Evolutionary conservation across 805 yeast genomes (phyloP).

Genomic region (Candida nanaspora): DNA sequence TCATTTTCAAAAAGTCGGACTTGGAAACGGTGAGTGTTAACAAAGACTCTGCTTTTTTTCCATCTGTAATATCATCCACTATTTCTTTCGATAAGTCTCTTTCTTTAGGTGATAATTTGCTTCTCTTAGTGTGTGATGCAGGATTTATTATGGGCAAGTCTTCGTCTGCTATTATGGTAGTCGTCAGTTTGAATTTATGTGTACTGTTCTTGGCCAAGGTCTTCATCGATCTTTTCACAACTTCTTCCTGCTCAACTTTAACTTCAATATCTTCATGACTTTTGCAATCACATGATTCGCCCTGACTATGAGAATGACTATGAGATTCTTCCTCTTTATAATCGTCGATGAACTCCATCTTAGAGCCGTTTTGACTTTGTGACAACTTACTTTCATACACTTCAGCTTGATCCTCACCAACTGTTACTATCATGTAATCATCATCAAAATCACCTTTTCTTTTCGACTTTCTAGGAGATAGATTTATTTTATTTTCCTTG

Average conservation of each 20-base stretch:
- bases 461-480: too few relatives aligned
- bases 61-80: conserved; percentile 38
- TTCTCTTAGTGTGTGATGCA: not conserved
- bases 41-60: conserved; percentile 46
- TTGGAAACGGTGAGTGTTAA: conserved; percentile 60
- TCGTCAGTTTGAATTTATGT: conserved; percentile 1
- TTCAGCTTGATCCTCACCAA: conserved; percentile 10
- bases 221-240: conserved; percentile 1
- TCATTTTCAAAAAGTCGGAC: conserved; percentile 67
- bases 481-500: too few relatives aligned
- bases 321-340: conserved; percentile 2
- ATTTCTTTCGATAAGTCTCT: conserved; percentile 2
- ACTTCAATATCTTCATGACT: not conserved
- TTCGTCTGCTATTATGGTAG: not conserved
- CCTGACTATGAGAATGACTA: not conserved
- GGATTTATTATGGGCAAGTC: too few relatives aligned
- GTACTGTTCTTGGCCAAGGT: not conserved
- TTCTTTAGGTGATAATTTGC: not conserved
- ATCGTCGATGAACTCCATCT: not conserved
- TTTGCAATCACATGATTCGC: too few relatives aligned
- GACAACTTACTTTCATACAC: conserved; percentile 13
- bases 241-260: not conserved
- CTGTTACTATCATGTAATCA: conserved; percentile 3
- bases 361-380: not conserved
- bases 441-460: conserved; percentile 1